Conservation (phyloP, 495 filamentous ascomycete genomes). For the Neurospora intermedia region DNA sequence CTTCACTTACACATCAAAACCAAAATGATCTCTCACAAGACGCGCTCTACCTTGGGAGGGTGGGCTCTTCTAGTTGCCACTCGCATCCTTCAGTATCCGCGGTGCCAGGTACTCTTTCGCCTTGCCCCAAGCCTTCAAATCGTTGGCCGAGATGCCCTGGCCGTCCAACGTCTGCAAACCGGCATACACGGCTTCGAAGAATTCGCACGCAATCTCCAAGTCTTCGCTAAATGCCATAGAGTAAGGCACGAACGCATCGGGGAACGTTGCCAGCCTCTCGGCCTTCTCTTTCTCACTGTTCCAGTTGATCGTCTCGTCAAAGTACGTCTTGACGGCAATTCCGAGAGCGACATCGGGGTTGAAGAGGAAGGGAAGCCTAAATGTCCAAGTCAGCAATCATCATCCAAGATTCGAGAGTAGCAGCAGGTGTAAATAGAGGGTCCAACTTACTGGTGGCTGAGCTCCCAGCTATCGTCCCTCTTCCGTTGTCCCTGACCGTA, state of each 20-base stretch:
- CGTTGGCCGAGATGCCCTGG: constrained; percentile 46
- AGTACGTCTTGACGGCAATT: constrained; percentile 83
- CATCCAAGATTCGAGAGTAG: not conserved
- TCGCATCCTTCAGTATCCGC: constrained; percentile 8
- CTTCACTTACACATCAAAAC: not conserved
- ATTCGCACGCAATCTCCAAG: constrained; percentile 64
- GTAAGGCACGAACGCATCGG: constrained; percentile 60
- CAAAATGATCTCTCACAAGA: not conserved
- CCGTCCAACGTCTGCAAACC: constrained; percentile 52
- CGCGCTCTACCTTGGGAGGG: not conserved
- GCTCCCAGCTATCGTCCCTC: constrained; percentile 54
- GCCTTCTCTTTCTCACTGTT: constrained; percentile 52
- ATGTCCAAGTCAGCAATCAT: constrained; percentile 22
- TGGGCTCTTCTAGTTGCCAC: not conserved
- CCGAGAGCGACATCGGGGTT: constrained; percentile 78
- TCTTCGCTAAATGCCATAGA: constrained; percentile 66
- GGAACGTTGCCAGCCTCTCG: constrained; percentile 44
- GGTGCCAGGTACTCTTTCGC: constrained; percentile 51
- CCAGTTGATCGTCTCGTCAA: constrained; percentile 65
- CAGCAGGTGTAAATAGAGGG: not conserved
- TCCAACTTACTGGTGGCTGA: constrained; percentile 58
- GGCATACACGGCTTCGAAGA: constrained; percentile 71
- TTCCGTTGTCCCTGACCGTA: constrained; percentile 65
- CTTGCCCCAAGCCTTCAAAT: constrained; percentile 52
- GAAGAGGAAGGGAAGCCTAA: constrained; percentile 72